A percentile compares a stretch with the other conserved stretches of the same genome.
Conservation (phyloP, 495 filamentous ascomycete genomes). For the Penicillium salamii region DNA sequence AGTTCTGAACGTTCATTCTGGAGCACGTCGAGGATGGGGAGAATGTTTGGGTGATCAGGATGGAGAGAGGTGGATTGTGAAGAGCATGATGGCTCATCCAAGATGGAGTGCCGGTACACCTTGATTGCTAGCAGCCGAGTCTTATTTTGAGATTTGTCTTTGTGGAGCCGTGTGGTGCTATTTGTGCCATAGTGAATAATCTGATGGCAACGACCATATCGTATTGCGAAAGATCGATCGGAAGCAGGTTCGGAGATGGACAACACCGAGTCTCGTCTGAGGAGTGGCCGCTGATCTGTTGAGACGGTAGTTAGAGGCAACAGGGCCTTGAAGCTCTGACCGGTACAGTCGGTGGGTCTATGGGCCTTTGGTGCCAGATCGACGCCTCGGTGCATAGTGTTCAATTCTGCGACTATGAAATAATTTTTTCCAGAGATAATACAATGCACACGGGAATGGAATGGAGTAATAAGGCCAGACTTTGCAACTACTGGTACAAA, state of each 20-base stretch:
- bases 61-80: conserved; percentile 75
- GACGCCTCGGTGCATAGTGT: conserved; percentile 9
- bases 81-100: conserved; percentile 78
- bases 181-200: conserved; percentile 33
- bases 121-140: conserved; percentile 85
- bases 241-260: not conserved
- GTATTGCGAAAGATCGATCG: conserved; percentile 16
- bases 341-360: not conserved
- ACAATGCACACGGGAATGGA: too few relatives aligned
- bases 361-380: not conserved
- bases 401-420: not conserved
- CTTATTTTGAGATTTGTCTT: conserved; percentile 8
- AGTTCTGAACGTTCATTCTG: conserved; percentile 90
- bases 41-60: conserved; percentile 80
- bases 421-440: too few relatives aligned
- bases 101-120: conserved; percentile 82
- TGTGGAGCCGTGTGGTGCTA: conserved; percentile 28
- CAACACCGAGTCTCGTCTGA: conserved; percentile 1
- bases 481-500: too few relatives aligned
- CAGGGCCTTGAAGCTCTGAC: conserved; percentile 5
- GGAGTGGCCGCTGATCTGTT: conserved; percentile 16
- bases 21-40: conserved; percentile 85
- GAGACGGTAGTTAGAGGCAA: conserved; percentile 10
- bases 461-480: too few relatives aligned
- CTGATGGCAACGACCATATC: conserved; percentile 27